Percentiles rank a stretch among this genome's conserved stretches.
These are phyloP conservation scores for Kingdonia uniflora DNA, from an alignment of 164 flowering plant species.

Conservation along the genomic window DNA sequence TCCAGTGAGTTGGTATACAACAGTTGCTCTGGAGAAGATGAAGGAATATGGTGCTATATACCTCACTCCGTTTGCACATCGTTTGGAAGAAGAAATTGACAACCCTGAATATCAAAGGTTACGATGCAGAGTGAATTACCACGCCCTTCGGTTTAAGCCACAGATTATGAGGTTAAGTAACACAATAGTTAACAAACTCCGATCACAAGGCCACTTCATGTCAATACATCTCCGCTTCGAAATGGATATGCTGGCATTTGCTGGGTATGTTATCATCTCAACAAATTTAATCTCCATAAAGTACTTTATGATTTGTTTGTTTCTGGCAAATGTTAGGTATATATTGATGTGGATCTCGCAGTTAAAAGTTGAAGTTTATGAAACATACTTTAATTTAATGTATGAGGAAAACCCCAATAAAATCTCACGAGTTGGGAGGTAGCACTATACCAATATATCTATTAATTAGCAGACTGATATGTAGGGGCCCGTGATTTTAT, in stretches of 20 bases:
- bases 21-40: constrained; percentile 75
- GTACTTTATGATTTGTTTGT: background rate
- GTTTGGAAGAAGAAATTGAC: constrained; percentile 93
- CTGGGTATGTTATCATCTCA: constrained; percentile 54
- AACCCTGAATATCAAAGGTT: constrained; percentile 88
- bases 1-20: constrained; percentile 77
- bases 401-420: too few species aligned
- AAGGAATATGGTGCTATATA: constrained; percentile 92
- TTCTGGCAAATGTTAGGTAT: too few species aligned
- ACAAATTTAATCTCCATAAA: constrained; percentile 6
- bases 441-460: too few species aligned
- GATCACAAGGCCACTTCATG: constrained; percentile 93
- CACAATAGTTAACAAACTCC: constrained; percentile 68
- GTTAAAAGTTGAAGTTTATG: too few species aligned
- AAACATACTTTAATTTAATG: too few species aligned
- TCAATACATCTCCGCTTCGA: constrained; percentile 98
- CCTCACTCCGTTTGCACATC: constrained; percentile 95
- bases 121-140: constrained; percentile 96
- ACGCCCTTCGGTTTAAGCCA: constrained; percentile 88
- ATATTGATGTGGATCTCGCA: too few species aligned
- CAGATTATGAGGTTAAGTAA: constrained; percentile 76
- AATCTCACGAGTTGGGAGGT: too few species aligned
- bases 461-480: too few species aligned
- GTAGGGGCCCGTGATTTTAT: too few species aligned
- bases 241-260: constrained; percentile 99